A percentile compares a stretch with the other conserved stretches of the same genome.
Conservation (phyloP, 2,329 filamentous ascomycete genomes). For the Cercospora brassicicola region DNA sequence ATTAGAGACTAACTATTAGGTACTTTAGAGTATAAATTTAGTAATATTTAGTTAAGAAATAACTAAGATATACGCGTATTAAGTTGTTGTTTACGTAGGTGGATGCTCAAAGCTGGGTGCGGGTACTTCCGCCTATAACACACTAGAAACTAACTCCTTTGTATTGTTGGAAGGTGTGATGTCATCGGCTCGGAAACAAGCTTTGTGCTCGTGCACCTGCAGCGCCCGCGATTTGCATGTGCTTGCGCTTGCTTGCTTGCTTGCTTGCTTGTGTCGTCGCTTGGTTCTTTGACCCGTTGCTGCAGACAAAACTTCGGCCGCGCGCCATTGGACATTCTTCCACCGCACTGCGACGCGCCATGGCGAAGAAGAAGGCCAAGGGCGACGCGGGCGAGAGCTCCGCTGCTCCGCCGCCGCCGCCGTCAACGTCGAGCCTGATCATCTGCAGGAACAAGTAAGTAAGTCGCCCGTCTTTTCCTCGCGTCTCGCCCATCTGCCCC, state of each 20-base stretch:
- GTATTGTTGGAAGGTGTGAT: background rate
- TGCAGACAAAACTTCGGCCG: background rate
- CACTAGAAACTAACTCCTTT: too few species aligned
- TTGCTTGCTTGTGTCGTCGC: background rate
- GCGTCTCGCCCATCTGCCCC: conserved; percentile 5
- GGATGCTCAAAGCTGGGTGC: too few species aligned
- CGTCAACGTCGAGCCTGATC: conserved; percentile 54
- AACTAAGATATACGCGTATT: too few species aligned
- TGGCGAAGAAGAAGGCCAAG: conserved; percentile 39
- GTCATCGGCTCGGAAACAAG: background rate
- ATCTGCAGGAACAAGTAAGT: conserved; percentile 70
- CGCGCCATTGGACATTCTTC: background rate
- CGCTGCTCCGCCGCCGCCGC: conserved; percentile 18
- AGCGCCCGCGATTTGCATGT: conserved; percentile 4
- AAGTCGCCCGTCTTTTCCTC: conserved; percentile 26
- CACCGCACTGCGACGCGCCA: conserved; percentile 14
- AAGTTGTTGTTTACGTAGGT: too few species aligned
- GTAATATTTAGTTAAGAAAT: too few species aligned
- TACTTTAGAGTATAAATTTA: too few species aligned
- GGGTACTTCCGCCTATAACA: too few species aligned
- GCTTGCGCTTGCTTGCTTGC: background rate
- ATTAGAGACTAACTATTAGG: too few species aligned
- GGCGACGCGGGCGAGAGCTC: conserved; percentile 17
- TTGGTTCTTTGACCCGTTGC: background rate
- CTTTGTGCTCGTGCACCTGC: conserved; percentile 2